These are phyloP conservation scores for Phytophthora tentaculata DNA, from an alignment of 352 stramenopile species.

Conservation along the genomic window DNA sequence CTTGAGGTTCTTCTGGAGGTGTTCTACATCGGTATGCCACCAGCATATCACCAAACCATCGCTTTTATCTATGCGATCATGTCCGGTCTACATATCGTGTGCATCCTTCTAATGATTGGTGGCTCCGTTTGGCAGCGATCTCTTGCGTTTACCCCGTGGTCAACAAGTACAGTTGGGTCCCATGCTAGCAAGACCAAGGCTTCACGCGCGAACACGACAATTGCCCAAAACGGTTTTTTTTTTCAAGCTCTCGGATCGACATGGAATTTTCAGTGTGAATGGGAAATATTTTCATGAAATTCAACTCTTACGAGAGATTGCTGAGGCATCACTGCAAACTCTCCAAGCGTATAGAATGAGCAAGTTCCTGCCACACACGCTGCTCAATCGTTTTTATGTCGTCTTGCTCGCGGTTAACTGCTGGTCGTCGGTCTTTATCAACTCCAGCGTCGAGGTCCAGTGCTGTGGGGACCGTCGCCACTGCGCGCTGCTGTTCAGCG, in stretches of 20 bases:
- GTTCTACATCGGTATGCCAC: constrained; percentile 13
- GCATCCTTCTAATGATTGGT: neutral
- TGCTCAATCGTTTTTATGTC: constrained; percentile 36
- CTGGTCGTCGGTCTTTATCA: constrained; percentile 2
- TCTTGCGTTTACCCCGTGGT: constrained; percentile 7
- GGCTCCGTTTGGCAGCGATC: constrained; percentile 1
- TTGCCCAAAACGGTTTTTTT: neutral
- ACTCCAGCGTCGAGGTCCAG: too few species aligned
- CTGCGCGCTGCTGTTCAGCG: too few species aligned
- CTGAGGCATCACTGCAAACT: constrained; percentile 22
- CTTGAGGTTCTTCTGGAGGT: constrained; percentile 20
- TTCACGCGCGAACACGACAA: neutral
- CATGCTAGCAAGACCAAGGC: neutral
- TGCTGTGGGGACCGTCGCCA: too few species aligned
- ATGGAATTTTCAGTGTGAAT: constrained; percentile 10
- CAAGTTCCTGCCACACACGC: constrained; percentile 2
- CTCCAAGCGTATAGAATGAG: constrained; percentile 30
- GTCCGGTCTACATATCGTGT: neutral
- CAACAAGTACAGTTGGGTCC: neutral
- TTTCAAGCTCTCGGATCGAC: neutral
- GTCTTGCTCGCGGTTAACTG: constrained; percentile 28
- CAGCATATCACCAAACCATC: neutral
- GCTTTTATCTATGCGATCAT: neutral
- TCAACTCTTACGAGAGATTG: constrained; percentile 12
- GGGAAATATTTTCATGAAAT: constrained; percentile 18